Base-by-base conservation (phyloP, 2,329 filamentous ascomycete species). In the Colletotrichum sp. region DNA sequence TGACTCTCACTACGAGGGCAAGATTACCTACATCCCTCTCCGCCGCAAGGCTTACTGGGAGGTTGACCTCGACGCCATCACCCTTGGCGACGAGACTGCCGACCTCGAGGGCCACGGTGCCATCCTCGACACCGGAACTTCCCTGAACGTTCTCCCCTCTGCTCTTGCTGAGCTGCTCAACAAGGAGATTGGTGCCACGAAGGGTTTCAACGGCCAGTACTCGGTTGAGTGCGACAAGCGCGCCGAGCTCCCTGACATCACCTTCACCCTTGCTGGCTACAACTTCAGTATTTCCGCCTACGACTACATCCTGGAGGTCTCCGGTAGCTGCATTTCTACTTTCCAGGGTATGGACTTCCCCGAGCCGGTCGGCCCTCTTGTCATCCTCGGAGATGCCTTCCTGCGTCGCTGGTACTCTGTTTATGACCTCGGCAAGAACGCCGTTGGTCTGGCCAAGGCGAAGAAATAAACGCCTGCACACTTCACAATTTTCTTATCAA, bases 11-110 rank as follows among this genome's bases (percentile, higher is more conserved):
- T 92, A 89, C 84, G 92, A 90, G 51, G 97, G 97, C 81, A 93
- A 98, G 85, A 90, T 99, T 80, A 94, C 93, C 83, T 97, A 95
- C 85, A 95, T 99, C 78, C 97, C 97, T 69, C 91, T 99, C 79
- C 95, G 97, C 85, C 95, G 97, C 84, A 98, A 98, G 93, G 97
- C 97, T 64, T 99, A 99, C 91, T 99, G 97, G 97, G 97, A 99
- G 90, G 96, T 99, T 70, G 96, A 98, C 81, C 92, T 99, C 75
- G 93, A 98, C 81, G 90, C 95, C 77, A 97, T 99, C 86, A 92
- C 93, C 70, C 95, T 98, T 77, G 97, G 97, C 79, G 90, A 96
- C 67, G 91, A 94, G 82, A 93, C 91, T 78, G 96, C 96, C 75
- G 94, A 98, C 84, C 92, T 98, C 77, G 96, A 98, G 77, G 92